Percentiles rank a stretch among this genome's conserved stretches.
Conservation (phyloP, 495 filamentous ascomycete genomes). For the Saxophila tyrrhenica region DNA sequence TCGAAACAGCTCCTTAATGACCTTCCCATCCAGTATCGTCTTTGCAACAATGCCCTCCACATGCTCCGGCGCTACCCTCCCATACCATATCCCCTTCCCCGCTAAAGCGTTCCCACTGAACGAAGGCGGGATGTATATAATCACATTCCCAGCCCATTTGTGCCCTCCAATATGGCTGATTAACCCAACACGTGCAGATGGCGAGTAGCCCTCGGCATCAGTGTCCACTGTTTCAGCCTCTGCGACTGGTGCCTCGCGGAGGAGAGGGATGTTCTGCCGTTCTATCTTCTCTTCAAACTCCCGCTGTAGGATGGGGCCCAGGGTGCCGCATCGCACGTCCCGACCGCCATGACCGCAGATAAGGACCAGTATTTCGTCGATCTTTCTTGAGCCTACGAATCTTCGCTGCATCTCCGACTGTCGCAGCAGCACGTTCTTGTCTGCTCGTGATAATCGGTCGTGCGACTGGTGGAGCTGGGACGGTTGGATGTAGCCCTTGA, state of each 20-base stretch:
- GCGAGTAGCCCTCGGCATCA: constrained; percentile 11
- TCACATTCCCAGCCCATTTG: constrained; percentile 88
- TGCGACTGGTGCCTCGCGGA: constrained; percentile 10
- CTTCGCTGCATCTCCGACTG: constrained; percentile 25
- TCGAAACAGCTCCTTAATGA: constrained; percentile 66
- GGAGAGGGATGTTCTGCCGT: constrained; percentile 15
- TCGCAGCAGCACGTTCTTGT: constrained; percentile 30
- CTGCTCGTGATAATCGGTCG: constrained; percentile 38
- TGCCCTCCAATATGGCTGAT: constrained; percentile 90
- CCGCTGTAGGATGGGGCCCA: constrained; percentile 53
- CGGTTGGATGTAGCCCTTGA: constrained; percentile 48
- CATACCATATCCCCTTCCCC: constrained; percentile 84
- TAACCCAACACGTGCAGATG: constrained; percentile 48
- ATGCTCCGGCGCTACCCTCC: constrained; percentile 71
- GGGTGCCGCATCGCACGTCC: constrained; percentile 67
- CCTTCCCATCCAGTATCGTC: constrained; percentile 60
- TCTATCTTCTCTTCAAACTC: constrained; percentile 31
- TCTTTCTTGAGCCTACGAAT: constrained; percentile 39
- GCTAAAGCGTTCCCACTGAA: constrained; percentile 46
- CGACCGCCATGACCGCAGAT: constrained; percentile 77
- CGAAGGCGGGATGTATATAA: constrained; percentile 68
- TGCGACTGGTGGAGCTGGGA: constrained; percentile 48
- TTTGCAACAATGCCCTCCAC: constrained; percentile 77
- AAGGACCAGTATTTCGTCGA: constrained; percentile 58
- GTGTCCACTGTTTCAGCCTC: constrained; percentile 5